Evolutionary conservation across 2,329 filamentous ascomycete genomes (phyloP).

Genomic region (Colletotrichum trifolii): DNA sequence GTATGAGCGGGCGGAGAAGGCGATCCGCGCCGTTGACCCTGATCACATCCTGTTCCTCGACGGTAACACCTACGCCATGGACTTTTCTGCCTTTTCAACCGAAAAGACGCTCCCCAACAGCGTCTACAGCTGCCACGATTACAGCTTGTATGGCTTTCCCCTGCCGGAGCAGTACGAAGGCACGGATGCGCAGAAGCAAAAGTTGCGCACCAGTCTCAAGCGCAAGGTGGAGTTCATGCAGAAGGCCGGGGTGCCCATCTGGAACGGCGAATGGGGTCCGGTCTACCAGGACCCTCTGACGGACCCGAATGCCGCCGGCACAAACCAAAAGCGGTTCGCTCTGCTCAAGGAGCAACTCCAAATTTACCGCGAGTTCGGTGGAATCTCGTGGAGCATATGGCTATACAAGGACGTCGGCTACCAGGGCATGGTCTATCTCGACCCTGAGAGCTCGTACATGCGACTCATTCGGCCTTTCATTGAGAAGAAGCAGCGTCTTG

Average conservation of each 20-base stretch:
- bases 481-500: slow-evolving; percentile 64
- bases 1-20: slow-evolving; percentile 48
- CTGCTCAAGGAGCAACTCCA: slow-evolving; percentile 54
- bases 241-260: slow-evolving; percentile 53
- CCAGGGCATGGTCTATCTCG: slow-evolving; percentile 65
- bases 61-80: slow-evolving; percentile 61
- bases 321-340: slow-evolving; percentile 54
- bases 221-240: slow-evolving; percentile 58
- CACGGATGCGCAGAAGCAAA: slow-evolving; percentile 53
- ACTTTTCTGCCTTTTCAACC: slow-evolving; percentile 55
- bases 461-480: slow-evolving; percentile 62
- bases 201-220: slow-evolving; percentile 52
- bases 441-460: slow-evolving; percentile 60
- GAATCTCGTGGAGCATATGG: slow-evolving; percentile 69
- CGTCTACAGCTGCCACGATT: slow-evolving; percentile 66
- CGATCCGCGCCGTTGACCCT: slow-evolving; percentile 49
- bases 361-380: slow-evolving; percentile 48
- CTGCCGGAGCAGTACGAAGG: slow-evolving; percentile 51
- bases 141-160: slow-evolving; percentile 62
- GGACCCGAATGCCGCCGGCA: slow-evolving; percentile 49
- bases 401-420: slow-evolving; percentile 68
- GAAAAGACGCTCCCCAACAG: slow-evolving; percentile 56
- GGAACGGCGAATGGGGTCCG: slow-evolving; percentile 64
- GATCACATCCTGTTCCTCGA: slow-evolving; percentile 58
- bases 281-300: slow-evolving; percentile 56